phyloP scores from a whole-genome alignment of 768 basidiomycete species.

The Cyathus striatus region DNA sequence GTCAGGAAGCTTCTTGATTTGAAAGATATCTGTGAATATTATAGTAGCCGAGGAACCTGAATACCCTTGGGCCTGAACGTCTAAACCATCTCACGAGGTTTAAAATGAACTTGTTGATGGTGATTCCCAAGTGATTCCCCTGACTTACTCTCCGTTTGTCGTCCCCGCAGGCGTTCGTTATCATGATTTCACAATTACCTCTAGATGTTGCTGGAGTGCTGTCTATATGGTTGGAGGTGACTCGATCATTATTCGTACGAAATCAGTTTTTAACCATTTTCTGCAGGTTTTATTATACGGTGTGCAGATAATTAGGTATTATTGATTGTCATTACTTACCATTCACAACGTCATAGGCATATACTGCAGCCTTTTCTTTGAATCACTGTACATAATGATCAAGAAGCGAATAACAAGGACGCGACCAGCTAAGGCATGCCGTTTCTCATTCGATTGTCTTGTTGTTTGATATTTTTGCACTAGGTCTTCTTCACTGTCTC shows the following conservation, averaged over 20 bases:
- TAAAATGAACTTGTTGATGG: no score
- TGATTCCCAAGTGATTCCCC: no score
- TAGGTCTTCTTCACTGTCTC: constrained; percentile 8
- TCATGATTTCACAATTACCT: background rate
- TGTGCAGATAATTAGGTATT: no score
- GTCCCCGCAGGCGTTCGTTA: no score
- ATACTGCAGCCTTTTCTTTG: constrained; percentile 10
- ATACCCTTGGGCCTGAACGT: no score
- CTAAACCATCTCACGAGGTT: no score
- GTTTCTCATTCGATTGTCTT: background rate
- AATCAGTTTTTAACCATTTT: background rate
- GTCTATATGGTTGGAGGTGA: constrained; percentile 11
- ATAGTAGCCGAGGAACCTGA: no score
- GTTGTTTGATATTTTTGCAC: constrained; percentile 1
- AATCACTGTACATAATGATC: constrained; percentile 8
- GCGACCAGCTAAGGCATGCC: constrained; percentile 6
- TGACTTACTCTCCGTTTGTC: no score
- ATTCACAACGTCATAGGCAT: no score
- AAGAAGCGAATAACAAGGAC: constrained; percentile 6
- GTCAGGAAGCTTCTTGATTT: no score
- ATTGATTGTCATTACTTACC: no score
- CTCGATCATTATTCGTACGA: background rate
- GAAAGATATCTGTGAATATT: no score
- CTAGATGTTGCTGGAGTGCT: constrained; percentile 8
- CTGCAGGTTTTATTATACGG: constrained; percentile 9